Conservation (phyloP, 2,329 filamentous ascomycete genomes). For the Aspergillus costaricaensis region DNA sequence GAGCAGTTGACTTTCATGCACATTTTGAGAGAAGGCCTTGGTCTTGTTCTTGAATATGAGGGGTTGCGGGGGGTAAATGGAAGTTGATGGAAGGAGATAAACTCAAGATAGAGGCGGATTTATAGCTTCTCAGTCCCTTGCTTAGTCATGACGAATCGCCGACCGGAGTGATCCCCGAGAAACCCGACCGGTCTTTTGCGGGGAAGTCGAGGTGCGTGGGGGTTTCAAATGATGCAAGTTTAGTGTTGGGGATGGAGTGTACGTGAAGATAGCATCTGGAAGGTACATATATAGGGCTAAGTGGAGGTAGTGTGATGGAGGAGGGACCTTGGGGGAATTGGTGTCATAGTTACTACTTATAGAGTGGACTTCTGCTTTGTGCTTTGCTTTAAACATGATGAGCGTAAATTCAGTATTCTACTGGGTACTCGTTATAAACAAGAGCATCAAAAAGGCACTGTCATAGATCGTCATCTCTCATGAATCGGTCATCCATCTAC, state of each 20-base stretch:
- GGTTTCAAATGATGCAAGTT: neutral
- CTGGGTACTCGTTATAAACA: too few species aligned
- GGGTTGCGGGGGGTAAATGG: too few species aligned
- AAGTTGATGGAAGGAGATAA: too few species aligned
- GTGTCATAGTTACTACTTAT: neutral
- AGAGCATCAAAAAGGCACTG: neutral
- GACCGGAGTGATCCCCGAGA: too few species aligned
- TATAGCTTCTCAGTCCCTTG: too few species aligned
- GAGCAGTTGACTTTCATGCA: constrained; percentile 65
- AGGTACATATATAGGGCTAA: neutral
- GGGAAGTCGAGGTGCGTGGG: too few species aligned
- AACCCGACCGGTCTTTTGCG: too few species aligned
- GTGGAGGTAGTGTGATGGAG: neutral
- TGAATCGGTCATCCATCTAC: constrained; percentile 9
- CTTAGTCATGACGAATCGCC: too few species aligned
- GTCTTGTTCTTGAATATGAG: neutral
- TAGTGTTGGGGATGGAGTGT: neutral
- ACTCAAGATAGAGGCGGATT: too few species aligned
- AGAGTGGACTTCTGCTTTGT: too few species aligned
- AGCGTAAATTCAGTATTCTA: too few species aligned
- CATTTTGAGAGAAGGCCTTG: constrained; percentile 47
- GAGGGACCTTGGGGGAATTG: constrained; percentile 4
- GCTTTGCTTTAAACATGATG: too few species aligned
- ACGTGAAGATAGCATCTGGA: neutral
- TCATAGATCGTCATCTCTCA: neutral